These are phyloP conservation scores for Fusarium anguioides DNA, from an alignment of 2,329 filamentous ascomycete species.

Conservation along the genomic window DNA sequence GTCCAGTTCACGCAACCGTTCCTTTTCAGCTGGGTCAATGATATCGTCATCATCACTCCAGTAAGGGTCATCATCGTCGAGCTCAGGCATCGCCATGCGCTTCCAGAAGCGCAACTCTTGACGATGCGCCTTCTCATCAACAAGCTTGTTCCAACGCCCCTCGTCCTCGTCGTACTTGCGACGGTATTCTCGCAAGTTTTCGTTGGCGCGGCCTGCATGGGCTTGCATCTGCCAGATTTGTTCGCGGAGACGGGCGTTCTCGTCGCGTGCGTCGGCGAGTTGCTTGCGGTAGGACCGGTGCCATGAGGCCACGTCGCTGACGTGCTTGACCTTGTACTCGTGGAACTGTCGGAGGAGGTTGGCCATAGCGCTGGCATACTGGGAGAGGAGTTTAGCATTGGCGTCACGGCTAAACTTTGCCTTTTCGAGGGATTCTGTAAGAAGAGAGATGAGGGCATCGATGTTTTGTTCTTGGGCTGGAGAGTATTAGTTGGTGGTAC, in stretches of 20 bases:
- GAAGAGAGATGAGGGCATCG: constrained; percentile 69
- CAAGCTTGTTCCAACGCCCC: constrained; percentile 62
- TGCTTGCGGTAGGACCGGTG: constrained; percentile 74
- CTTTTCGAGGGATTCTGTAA: constrained; percentile 71
- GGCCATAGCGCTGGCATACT: constrained; percentile 68
- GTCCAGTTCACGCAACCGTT: constrained; percentile 63
- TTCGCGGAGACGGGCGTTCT: constrained; percentile 71
- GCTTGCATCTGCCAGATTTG: constrained; percentile 76
- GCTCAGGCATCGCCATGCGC: constrained; percentile 70
- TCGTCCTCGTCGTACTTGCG: constrained; percentile 67
- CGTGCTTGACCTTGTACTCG: constrained; percentile 72
- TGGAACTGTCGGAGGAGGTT: constrained; percentile 72
- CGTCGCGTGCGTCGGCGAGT: constrained; percentile 72
- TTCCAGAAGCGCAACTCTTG: constrained; percentile 75
- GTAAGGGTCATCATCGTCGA: constrained; percentile 68
- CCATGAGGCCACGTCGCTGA: constrained; percentile 71
- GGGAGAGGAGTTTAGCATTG: constrained; percentile 67
- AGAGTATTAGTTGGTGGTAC: not conserved
- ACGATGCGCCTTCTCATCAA: constrained; percentile 63
- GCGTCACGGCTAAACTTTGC: constrained; percentile 69
- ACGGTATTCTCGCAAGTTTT: constrained; percentile 67
- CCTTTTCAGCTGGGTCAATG: constrained; percentile 70
- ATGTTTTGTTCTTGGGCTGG: constrained; percentile 69
- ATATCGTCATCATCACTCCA: constrained; percentile 75
- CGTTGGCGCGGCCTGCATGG: constrained; percentile 68